Evolutionary conservation across 352 stramenopile species (phyloP), one percentile per base, ranked within the genome.

Genomic region (Peronospora belbahrii): DNA sequence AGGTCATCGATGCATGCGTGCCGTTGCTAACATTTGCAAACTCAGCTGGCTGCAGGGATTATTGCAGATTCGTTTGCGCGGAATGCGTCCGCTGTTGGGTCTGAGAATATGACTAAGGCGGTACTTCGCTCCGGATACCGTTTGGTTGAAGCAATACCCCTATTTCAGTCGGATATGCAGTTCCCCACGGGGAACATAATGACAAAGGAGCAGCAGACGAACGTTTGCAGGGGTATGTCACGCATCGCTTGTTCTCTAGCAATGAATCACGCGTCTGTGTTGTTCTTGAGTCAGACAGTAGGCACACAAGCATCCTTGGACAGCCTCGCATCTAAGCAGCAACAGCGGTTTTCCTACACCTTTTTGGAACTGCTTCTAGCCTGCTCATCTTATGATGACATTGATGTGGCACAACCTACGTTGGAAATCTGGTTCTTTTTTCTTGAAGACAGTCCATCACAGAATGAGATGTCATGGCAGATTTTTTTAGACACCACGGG

Each of bases 381-480:
- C 11, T 90, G 78, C 42, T 84, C 78, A 6, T 70, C 70, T 14
- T 78, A 74, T 31, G 32, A 59, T 10, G 64, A 88, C 23, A 42
- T 65, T 7, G 59, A 78, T 22, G 71, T 85, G 6, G 65, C 69
- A 7, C 68, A 88, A 31, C 73, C 74, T 10, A 93, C 79, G 20
- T 62, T 93, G 22, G 81, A 93, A 53, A 86, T 93, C 22, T 93
- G 81, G 81, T 93, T 88, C 59, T 88, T 88, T 39, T 71, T 93
- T n/a, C 62, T 93, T 7, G 81, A 93, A 42, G 60, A 70, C n/a
- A 66, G 56, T 35, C 49, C 61, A 3, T 47, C 36, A 2, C 59
- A 79, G 38, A 66, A 66, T 28, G 70, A 73, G 11, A 48, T 62
- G 9, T 70, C 72, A 32, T 66, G 58, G 42, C 50, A 71, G 14